phyloP scores from a whole-genome alignment of 371 early-diverging fungal genomes.

The Smittium culicis region DNA sequence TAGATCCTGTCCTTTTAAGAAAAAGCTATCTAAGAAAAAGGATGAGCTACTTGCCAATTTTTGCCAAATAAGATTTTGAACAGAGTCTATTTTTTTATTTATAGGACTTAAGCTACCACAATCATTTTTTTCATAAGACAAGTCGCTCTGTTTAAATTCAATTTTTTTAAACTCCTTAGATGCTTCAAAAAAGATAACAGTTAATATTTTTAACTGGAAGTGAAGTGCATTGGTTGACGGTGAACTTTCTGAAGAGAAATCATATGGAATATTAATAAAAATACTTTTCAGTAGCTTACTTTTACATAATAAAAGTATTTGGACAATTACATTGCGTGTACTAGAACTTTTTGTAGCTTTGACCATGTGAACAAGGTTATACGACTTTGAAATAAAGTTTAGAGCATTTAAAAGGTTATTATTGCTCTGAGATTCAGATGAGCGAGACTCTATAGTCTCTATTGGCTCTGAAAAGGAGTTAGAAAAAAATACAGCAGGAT shows the following conservation, averaged over 20 bases:
- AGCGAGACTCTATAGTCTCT: neutral
- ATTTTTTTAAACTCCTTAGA: neutral
- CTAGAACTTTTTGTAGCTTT: neutral
- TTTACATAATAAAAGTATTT: neutral
- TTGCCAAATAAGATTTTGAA: neutral
- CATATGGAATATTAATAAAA: neutral
- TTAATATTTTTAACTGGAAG: neutral
- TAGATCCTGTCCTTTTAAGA: neutral
- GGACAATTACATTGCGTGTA: neutral
- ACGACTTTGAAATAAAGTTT: neutral
- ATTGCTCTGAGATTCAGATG: neutral
- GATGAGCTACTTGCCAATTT: neutral
- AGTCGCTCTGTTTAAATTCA: neutral
- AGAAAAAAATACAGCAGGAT: neutral
- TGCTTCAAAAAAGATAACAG: neutral
- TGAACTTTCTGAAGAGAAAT: neutral
- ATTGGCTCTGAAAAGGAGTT: neutral
- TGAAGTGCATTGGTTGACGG: neutral
- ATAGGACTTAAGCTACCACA: neutral
- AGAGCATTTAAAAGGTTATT: neutral
- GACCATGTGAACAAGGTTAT: neutral
- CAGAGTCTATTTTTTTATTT: neutral
- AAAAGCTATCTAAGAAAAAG: neutral
- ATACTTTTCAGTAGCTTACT: neutral
- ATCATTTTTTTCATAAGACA: neutral